Conservation (phyloP, 768 basidiomycete genomes). For the Auricularia sp. region DNA sequence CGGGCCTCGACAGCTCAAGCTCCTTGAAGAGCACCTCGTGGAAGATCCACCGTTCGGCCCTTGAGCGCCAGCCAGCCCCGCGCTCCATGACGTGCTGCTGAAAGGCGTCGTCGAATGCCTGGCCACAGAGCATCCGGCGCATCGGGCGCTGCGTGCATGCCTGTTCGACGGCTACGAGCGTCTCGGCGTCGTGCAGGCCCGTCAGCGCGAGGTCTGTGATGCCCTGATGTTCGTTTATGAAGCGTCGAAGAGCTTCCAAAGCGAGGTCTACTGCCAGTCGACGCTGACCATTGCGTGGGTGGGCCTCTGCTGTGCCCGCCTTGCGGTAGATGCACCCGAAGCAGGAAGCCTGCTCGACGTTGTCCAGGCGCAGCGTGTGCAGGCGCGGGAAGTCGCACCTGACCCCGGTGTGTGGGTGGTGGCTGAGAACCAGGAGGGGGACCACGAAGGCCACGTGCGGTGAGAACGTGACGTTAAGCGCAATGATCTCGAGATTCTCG, state of each 20-base stretch:
- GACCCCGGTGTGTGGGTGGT: background rate
- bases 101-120: background rate
- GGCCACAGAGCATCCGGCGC: background rate
- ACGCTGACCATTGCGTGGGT: background rate
- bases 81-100: background rate
- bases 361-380: background rate
- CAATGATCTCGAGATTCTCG: background rate
- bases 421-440: background rate
- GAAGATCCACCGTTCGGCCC: background rate
- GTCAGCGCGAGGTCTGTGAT: background rate
- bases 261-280: background rate
- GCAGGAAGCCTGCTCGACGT: background rate
- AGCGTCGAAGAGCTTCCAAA: background rate
- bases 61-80: background rate
- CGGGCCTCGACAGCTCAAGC: background rate
- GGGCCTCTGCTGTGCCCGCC: background rate
- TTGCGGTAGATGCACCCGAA: background rate
- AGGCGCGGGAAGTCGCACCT: background rate
- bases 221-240: background rate
- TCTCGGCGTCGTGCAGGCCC: background rate
- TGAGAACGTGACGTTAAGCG: background rate
- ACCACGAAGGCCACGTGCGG: background rate
- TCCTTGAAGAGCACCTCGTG: background rate
- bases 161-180: background rate
- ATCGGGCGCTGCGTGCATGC: background rate